Conservation (phyloP, 2,329 filamentous ascomycete species). For the Penicillium hordei region DNA sequence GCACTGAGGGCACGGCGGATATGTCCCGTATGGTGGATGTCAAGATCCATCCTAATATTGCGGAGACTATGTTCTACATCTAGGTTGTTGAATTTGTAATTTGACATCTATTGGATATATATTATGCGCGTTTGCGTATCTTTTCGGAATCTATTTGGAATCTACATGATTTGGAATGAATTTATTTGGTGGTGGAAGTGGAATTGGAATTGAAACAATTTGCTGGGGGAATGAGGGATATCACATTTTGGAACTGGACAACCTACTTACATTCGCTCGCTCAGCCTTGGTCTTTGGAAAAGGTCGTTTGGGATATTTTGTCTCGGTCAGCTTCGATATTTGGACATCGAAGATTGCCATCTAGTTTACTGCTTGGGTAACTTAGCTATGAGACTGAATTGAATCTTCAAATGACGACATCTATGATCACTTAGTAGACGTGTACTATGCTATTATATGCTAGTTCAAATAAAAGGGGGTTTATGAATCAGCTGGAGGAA, state of each 20-base stretch:
- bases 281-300: background rate
- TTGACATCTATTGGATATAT: background rate
- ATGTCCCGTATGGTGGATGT: slow-evolving; percentile 19
- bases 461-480: background rate
- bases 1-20: slow-evolving; percentile 10
- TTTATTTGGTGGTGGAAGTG: background rate
- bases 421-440: background rate
- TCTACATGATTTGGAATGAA: background rate
- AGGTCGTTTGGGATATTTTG: background rate
- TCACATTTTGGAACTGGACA: background rate
- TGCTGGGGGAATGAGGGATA: background rate
- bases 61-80: slow-evolving; percentile 44
- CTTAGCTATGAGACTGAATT: background rate
- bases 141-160: background rate
- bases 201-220: background rate
- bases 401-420: background rate
- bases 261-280: background rate
- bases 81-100: slow-evolving; percentile 10
- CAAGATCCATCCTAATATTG: slow-evolving; percentile 30
- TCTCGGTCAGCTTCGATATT: background rate
- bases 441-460: background rate
- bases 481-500: background rate
- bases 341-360: background rate
- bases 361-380: background rate
- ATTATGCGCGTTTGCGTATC: background rate